phyloP scores from a whole-genome alignment of 805 yeast genomes.

The Candida awuae region DNA sequence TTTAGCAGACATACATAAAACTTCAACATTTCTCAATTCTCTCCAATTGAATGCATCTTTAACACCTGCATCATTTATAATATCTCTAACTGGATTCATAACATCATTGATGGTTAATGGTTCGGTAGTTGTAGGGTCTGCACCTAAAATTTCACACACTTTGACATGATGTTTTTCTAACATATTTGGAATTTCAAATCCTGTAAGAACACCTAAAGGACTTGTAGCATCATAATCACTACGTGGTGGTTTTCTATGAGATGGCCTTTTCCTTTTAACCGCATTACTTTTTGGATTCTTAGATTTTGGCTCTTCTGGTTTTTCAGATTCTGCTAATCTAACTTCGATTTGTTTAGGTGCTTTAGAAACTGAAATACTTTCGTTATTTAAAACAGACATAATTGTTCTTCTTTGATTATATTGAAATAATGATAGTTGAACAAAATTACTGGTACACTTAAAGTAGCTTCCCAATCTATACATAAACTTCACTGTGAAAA shows the following conservation, averaged over 20 bases:
- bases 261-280: slow-evolving; percentile 34
- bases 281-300: slow-evolving; percentile 9
- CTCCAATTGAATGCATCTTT: slow-evolving; percentile 47
- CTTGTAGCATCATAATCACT: slow-evolving; percentile 53
- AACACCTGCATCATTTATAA: slow-evolving; percentile 52
- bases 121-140: not conserved
- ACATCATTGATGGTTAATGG: slow-evolving; percentile 38
- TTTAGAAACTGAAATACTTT: not conserved
- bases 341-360: slow-evolving; percentile 7
- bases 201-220: slow-evolving; percentile 65
- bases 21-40: slow-evolving; percentile 45
- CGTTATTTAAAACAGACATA: not conserved
- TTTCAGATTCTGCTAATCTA: not conserved
- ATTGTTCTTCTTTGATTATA: not conserved
- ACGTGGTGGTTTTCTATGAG: slow-evolving; percentile 42
- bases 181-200: slow-evolving; percentile 61
- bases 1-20: slow-evolving; percentile 56
- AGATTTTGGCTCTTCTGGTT: not conserved
- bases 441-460: too few relatives aligned
- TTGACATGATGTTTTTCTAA: slow-evolving; percentile 30
- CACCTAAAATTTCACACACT: slow-evolving; percentile 7
- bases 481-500: too few relatives aligned
- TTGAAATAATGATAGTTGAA: too few relatives aligned
- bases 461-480: too few relatives aligned
- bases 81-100: slow-evolving; percentile 55